These are phyloP conservation scores for Macrophomina pseudophaseolina DNA, from an alignment of 2,329 filamentous ascomycete genomes.

Conservation along the genomic window DNA sequence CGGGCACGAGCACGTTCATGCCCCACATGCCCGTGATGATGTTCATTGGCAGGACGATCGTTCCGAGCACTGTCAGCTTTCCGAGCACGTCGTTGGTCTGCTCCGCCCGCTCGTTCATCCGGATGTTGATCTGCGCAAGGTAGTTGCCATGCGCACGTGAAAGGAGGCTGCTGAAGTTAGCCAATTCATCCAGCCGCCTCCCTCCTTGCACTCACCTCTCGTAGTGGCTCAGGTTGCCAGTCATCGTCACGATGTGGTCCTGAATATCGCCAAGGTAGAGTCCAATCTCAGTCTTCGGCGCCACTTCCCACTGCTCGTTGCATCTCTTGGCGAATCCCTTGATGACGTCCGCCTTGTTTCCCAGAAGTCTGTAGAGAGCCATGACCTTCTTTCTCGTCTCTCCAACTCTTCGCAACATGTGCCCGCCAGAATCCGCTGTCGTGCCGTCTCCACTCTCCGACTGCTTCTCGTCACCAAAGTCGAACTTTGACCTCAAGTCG, in stretches of 20 bases:
- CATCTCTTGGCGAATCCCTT: conserved; percentile 98
- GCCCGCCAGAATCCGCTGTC: conserved; percentile 58
- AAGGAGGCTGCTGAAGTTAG: conserved; percentile 68
- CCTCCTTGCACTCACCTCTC: conserved; percentile 72
- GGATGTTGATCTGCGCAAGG: conserved; percentile 98
- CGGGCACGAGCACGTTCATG: conserved; percentile 97
- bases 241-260: conserved; percentile 99
- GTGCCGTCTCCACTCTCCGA: conserved; percentile 50
- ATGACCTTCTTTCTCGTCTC: conserved; percentile 98
- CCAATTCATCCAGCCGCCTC: conserved; percentile 23
- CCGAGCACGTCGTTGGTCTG: conserved; percentile 94
- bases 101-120: conserved; percentile 97
- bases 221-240: conserved; percentile 91
- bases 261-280: conserved; percentile 97
- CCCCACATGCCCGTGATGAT: conserved; percentile 98
- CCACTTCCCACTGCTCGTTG: conserved; percentile 97
- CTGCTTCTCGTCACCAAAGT: conserved; percentile 35
- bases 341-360: conserved; percentile 98
- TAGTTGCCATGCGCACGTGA: conserved; percentile 94
- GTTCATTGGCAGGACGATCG: conserved; percentile 98
- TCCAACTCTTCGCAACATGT: conserved; percentile 91
- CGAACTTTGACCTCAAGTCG: not conserved
- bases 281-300: conserved; percentile 94
- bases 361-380: conserved; percentile 87
- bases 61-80: conserved; percentile 92